These are phyloP conservation scores for Nevesoporus exiguus DNA, from an alignment of 768 basidiomycete species.

Conservation along the genomic window DNA sequence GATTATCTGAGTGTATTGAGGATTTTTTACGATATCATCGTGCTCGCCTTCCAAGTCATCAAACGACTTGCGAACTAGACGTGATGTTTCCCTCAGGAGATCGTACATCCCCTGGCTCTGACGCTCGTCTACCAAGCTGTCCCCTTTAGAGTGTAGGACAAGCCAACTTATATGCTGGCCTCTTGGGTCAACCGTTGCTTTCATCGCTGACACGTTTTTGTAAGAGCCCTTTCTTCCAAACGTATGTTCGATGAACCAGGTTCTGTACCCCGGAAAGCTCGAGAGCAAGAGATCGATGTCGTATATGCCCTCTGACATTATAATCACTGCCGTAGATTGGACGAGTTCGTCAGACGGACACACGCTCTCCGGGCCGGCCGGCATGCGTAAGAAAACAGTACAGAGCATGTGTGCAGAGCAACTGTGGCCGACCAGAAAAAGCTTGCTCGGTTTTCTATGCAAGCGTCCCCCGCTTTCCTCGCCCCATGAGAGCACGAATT, in stretches of 20 bases:
- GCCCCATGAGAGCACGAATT: slow-evolving; percentile 50
- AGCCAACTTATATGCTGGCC: slow-evolving; percentile 54
- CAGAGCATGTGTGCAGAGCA: slow-evolving; percentile 79
- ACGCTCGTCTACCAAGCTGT: slow-evolving; percentile 58
- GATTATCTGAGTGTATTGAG: slow-evolving; percentile 46
- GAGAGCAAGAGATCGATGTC: slow-evolving; percentile 63
- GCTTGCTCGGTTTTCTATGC: slow-evolving; percentile 37
- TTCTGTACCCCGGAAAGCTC: slow-evolving; percentile 63
- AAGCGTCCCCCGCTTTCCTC: slow-evolving; percentile 10
- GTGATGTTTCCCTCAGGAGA: slow-evolving; percentile 40
- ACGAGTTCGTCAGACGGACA: slow-evolving; percentile 41
- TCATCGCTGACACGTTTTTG: slow-evolving; percentile 43
- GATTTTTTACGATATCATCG: slow-evolving; percentile 44
- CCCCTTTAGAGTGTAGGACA: slow-evolving; percentile 70
- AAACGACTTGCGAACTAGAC: slow-evolving; percentile 35
- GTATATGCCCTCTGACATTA: slow-evolving; percentile 76
- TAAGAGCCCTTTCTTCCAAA: slow-evolving; percentile 58
- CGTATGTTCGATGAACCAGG: slow-evolving; percentile 64
- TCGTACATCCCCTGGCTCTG: slow-evolving; percentile 62
- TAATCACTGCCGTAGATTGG: slow-evolving; percentile 49
- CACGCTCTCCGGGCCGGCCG: slow-evolving; percentile 28
- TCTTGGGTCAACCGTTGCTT: slow-evolving; percentile 36
- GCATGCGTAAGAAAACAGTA: slow-evolving; percentile 60
- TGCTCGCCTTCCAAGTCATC: slow-evolving; percentile 49
- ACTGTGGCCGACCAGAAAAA: slow-evolving; percentile 75